Conservation (phyloP, 2,329 filamentous ascomycete genomes). For the Monosporascus sp. region DNA sequence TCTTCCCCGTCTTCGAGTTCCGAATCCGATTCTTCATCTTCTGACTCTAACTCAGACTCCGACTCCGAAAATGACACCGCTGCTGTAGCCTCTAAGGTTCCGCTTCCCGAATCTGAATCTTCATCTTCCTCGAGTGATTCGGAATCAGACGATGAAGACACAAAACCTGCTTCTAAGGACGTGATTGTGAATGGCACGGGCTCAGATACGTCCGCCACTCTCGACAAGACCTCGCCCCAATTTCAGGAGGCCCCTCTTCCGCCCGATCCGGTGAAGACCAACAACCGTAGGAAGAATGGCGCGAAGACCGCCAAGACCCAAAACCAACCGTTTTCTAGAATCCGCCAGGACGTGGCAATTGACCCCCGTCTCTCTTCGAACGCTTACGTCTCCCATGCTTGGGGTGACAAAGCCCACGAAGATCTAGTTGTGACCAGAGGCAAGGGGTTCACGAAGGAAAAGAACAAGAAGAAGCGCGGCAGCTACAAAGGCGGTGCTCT, state of each 20-base stretch:
- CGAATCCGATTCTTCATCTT: slow-evolving; percentile 30
- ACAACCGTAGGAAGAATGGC: slow-evolving; percentile 26
- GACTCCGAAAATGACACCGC: slow-evolving; percentile 33
- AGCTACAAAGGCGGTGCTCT: slow-evolving; percentile 87
- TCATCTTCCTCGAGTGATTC: slow-evolving; percentile 32
- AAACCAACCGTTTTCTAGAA: slow-evolving; percentile 72
- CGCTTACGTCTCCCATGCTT: slow-evolving; percentile 76
- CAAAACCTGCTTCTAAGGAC: slow-evolving; percentile 19
- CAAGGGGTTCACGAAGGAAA: slow-evolving; percentile 98
- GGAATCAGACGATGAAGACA: slow-evolving; percentile 32
- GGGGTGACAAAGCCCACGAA: slow-evolving; percentile 82
- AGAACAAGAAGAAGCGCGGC: slow-evolving; percentile 96
- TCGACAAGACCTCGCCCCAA: slow-evolving; percentile 50
- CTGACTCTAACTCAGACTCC: slow-evolving; percentile 29
- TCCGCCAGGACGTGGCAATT: slow-evolving; percentile 63
- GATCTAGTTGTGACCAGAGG: slow-evolving; percentile 88
- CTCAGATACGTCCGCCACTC: slow-evolving; percentile 41
- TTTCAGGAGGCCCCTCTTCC: slow-evolving; percentile 47
- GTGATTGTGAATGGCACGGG: slow-evolving; percentile 21
- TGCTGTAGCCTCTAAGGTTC: slow-evolving; percentile 33
- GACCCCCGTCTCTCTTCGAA: slow-evolving; percentile 72
- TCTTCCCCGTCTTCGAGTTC: slow-evolving; percentile 22
- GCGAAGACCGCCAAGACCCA: slow-evolving; percentile 42
- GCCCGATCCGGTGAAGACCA: slow-evolving; percentile 47
- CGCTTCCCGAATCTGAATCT: slow-evolving; percentile 38